Base-by-base conservation (phyloP, 164 flowering plant genomes). In the Annona cherimola region DNA sequence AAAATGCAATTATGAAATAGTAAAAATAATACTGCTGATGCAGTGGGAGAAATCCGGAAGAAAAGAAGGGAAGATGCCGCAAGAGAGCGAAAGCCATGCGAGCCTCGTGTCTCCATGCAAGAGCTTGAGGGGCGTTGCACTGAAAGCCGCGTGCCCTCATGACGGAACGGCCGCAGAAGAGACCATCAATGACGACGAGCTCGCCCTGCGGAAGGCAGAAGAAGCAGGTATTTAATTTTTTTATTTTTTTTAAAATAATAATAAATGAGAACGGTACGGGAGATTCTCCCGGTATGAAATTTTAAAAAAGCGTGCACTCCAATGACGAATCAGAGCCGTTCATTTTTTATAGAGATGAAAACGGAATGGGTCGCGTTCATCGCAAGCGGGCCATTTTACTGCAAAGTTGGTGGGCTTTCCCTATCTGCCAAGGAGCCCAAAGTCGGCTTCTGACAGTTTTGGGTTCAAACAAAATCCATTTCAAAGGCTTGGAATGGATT, bases 91-190 rank as follows among this genome's bases (percentile, higher is more conserved):
- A 19, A 40, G 8, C 2, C 63, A 72, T 46, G 41, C 75, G 26
- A 59, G 50, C 0, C 79, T 82, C 59, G 42, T 70, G 1, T 78
- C 91, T 41, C 88, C 89, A 2, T 46, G 78, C 73, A 87, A 87
- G 84, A 82, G 76, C 64, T 35, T 83, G 80, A 80, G 84, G 78
- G 86, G 71, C 41, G 57, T 50, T 50, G 86, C 67, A 19, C 55
- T 78, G 16, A 86, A 86, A 83, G 71, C 80, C n/a, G 55, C 79
- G 77, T 46, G 55, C 19, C 66, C 69, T 14, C 63, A 72, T 41
- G 81, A 78, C 18, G 71, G 74, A 63, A 50, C 76, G 11, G 45
- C 44, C 44, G 69, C 74, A 2, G 85, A 83, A 14, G 86, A 83
- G 67, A 75, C 76, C 3, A 78, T 87, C 79, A 79, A 84, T 44